These are phyloP conservation scores for Agaricales sp. DNA, from an alignment of 1,284 basidiomycete genomes.

Conservation along the genomic window DNA sequence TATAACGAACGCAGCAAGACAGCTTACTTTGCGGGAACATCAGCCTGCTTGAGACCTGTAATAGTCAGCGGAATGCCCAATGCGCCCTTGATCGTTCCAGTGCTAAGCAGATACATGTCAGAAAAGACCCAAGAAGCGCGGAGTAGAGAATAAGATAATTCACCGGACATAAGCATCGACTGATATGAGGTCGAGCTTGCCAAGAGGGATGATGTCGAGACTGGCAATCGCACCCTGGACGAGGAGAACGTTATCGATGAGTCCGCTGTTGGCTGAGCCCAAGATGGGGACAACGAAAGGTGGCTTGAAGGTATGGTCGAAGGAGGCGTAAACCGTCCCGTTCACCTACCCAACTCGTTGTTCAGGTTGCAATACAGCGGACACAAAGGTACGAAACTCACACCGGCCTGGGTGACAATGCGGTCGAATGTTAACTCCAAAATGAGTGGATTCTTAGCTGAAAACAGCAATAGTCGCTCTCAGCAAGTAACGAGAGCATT, in stretches of 20 bases:
- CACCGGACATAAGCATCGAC: slow-evolving; percentile 27
- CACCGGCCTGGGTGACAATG: slow-evolving; percentile 26
- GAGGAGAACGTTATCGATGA: slow-evolving; percentile 26
- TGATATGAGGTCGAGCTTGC: slow-evolving; percentile 24
- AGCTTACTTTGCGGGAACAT: slow-evolving; percentile 23
- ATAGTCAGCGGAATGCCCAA: slow-evolving; percentile 23
- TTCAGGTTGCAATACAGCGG: too few species aligned
- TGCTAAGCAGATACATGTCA: slow-evolving; percentile 12
- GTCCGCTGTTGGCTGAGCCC: slow-evolving; percentile 26
- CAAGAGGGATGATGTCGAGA: slow-evolving; percentile 26
- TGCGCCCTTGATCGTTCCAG: slow-evolving; percentile 19
- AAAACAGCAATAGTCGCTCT: background rate
- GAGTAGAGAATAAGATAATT: slow-evolving; percentile 8
- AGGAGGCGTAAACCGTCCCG: slow-evolving; percentile 27
- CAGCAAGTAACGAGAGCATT: too few species aligned
- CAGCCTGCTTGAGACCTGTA: slow-evolving; percentile 21
- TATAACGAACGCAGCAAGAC: background rate
- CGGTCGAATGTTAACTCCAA: slow-evolving; percentile 32
- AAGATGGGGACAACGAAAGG: slow-evolving; percentile 25
- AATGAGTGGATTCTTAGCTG: slow-evolving; percentile 32
- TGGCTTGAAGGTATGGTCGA: slow-evolving; percentile 28
- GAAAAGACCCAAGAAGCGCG: too few species aligned
- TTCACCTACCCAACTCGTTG: too few species aligned
- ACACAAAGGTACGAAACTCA: too few species aligned
- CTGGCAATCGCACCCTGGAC: slow-evolving; percentile 23